These are phyloP conservation scores for Linnemannia zychae DNA, from an alignment of 192 early-diverging fungal genomes.

Conservation along the genomic window DNA sequence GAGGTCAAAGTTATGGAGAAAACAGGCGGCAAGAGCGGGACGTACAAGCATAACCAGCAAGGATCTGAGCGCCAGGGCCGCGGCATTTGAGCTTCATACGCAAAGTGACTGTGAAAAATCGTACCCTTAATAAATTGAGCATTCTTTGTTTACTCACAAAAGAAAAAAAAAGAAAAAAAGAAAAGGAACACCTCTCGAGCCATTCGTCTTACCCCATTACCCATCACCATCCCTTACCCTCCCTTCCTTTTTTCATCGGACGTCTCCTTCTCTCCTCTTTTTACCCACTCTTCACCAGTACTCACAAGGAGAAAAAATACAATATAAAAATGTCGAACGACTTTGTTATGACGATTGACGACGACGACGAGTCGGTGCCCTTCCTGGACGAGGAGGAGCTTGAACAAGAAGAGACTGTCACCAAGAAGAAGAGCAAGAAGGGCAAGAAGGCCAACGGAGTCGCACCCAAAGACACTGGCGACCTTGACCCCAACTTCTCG, in stretches of 20 bases:
- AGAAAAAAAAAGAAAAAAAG: conserved; percentile 29
- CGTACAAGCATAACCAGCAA: conserved; percentile 52
- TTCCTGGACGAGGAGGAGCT: conserved; percentile 62
- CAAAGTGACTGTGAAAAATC: neutral
- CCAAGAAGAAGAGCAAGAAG: conserved; percentile 55
- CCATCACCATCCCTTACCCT: neutral
- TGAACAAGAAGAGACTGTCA: conserved; percentile 50
- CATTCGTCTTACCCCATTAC: neutral
- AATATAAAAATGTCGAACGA: conserved; percentile 55
- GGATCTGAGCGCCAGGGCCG: conserved; percentile 10
- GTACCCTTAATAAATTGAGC: conserved; percentile 8
- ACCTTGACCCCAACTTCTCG: conserved; percentile 81
- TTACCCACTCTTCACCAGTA: neutral
- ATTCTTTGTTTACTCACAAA: conserved; percentile 3
- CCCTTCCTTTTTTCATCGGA: neutral
- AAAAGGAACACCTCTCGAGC: conserved; percentile 1
- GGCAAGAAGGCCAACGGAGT: conserved; percentile 50
- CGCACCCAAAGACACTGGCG: conserved; percentile 55
- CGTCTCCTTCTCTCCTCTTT: neutral
- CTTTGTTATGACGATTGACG: conserved; percentile 83
- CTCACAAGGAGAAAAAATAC: neutral
- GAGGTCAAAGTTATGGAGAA: conserved; percentile 83
- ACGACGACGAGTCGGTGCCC: conserved; percentile 69
- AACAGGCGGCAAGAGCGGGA: conserved; percentile 87
- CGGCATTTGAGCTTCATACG: neutral